Conservation (phyloP, 305 asterid genomes). For the Fraxinus angustifolia region DNA sequence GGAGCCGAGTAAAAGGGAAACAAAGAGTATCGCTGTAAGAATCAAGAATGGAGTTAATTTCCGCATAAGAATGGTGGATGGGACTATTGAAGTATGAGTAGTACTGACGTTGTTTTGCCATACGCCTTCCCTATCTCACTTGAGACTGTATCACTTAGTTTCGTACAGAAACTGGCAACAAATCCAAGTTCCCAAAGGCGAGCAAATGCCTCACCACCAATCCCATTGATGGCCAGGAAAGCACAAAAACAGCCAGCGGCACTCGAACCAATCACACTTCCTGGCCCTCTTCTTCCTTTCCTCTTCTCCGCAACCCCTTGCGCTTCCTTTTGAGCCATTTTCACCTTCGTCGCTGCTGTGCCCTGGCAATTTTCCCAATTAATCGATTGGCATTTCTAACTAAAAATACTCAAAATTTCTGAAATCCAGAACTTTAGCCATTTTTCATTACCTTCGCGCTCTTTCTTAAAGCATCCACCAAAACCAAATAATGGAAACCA, state of each 20-base stretch:
- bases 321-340: slow-evolving; percentile 92
- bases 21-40: not conserved
- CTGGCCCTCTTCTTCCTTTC: slow-evolving; percentile 91
- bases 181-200: slow-evolving; percentile 82
- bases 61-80: not conserved
- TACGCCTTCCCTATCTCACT: slow-evolving; percentile 98
- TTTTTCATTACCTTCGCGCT: not conserved
- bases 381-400: slow-evolving; percentile 9
- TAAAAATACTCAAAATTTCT: not conserved
- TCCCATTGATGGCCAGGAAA: slow-evolving; percentile 57
- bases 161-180: slow-evolving; percentile 93
- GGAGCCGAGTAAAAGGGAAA: not conserved
- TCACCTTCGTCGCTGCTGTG: slow-evolving; percentile 85
- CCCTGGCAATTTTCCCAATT: slow-evolving; percentile 46
- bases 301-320: slow-evolving; percentile 96
- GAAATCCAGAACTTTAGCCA: not conserved
- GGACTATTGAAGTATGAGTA: slow-evolving; percentile 14
- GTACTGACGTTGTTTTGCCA: slow-evolving; percentile 86
- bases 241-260: slow-evolving; percentile 94
- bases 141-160: slow-evolving; percentile 92
- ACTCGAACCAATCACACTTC: slow-evolving; percentile 95
- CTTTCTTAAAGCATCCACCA: not conserved
- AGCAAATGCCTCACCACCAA: slow-evolving; percentile 64
- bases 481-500: not conserved
- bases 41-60: not conserved